Conservation (phyloP, 2,329 filamentous ascomycete genomes). For the Paecilomyces sp. region DNA sequence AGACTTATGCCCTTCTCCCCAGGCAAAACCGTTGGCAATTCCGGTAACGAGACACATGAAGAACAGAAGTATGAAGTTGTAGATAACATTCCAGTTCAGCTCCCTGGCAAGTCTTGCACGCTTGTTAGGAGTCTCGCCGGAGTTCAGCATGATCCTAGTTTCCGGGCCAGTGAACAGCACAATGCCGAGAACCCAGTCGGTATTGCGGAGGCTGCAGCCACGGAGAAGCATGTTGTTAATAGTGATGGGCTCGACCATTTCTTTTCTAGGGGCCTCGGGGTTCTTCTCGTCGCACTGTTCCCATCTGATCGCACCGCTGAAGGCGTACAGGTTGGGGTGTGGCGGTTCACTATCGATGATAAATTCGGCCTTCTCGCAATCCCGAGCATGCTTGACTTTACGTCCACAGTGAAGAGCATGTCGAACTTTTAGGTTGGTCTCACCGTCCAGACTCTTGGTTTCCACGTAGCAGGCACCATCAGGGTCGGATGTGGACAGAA, state of each 20-base stretch:
- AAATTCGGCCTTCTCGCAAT: conserved; percentile 88
- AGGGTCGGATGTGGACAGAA: conserved; percentile 84
- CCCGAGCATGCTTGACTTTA: conserved; percentile 74
- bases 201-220: conserved; percentile 90
- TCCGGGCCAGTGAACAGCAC: conserved; percentile 93
- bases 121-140: conserved; percentile 90
- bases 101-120: conserved; percentile 84
- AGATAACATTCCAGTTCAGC: conserved; percentile 94
- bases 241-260: conserved; percentile 85
- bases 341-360: conserved; percentile 82
- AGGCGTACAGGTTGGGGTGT: conserved; percentile 91
- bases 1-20: conserved; percentile 68
- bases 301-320: conserved; percentile 87
- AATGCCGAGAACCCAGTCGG: conserved; percentile 88
- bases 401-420: conserved; percentile 82
- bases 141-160: conserved; percentile 99
- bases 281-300: conserved; percentile 62
- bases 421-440: conserved; percentile 94
- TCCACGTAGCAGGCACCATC: conserved; percentile 96
- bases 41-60: conserved; percentile 81
- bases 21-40: conserved; percentile 76
- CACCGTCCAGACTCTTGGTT: conserved; percentile 95
- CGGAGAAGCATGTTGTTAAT: conserved; percentile 94
- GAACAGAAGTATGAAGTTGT: conserved; percentile 88
- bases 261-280: conserved; percentile 54